Base-by-base conservation (phyloP, 495 filamentous ascomycete species). In the Amphirosellinia nigrospora region DNA sequence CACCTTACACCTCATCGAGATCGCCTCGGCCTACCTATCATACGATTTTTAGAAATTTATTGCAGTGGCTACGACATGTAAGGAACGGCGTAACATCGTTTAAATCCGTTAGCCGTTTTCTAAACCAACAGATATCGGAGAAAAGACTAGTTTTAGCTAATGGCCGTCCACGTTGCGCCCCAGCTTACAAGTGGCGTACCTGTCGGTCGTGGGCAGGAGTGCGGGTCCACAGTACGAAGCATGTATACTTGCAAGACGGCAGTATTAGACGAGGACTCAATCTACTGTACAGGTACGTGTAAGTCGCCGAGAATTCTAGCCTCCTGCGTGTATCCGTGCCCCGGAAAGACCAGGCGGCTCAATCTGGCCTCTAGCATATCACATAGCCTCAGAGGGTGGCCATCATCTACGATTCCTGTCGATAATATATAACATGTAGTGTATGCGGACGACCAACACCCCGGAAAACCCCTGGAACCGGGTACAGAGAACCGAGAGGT, bases 41-140 rank as follows among this genome's bases (percentile, higher is more conserved):
- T 64, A 64, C 61, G 61, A 64, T 50, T 13, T 21, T 30, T 4
- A 64, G 10, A 38, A 38, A n/a, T 11, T 36, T 21, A 36, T 32
- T 13, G 26, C 4, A 1, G 13, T 26, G 34, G 13, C 26, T 30
- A 50, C 0, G 50, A 10, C 43, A 63, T 26, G 30, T 48, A 46
- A 48, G n/a, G n/a, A n/a, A 23, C 41, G 39, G 26, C 59, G 21
- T 45, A 43, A 19, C 39, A 46, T 30, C 28, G 39, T 34, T 34
- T 8, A 11, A 58, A 58, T 7, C 15, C 28, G 10, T 53, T 56
- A 56, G 52, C 52, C n/a, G n/a, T 4, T 36, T 3, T 36, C 55
- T 36, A 4, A 6, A 58, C 30, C 30, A 58, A 21, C 32, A 30
- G 32, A 36, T 36, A 36, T 4, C 55, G 55, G 50, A 53, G 55